Percentiles rank a stretch among this genome's conserved stretches.
Evolutionary conservation across 768 basidiomycete species (phyloP).

Genomic region (Trametes elegans): DNA sequence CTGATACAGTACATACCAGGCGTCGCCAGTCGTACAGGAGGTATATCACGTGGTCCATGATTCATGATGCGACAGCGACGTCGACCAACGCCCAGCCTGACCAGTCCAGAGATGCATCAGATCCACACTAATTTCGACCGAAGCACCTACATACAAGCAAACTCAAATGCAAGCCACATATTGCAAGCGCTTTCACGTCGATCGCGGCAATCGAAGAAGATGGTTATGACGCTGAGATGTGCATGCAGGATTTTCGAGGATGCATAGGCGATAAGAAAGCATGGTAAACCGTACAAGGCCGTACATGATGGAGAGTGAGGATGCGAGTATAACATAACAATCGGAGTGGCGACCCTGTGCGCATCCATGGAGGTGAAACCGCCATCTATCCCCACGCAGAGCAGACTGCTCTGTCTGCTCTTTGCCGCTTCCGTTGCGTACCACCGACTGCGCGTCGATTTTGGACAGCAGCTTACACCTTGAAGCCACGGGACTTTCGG

Average conservation of each 20-base stretch:
- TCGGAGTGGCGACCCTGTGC: slow-evolving; percentile 10
- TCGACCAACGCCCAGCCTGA: too few species aligned
- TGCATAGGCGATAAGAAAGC: slow-evolving; percentile 21
- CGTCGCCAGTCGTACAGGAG: too few species aligned
- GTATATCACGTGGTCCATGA: too few species aligned
- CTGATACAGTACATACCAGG: too few species aligned
- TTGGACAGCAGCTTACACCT: slow-evolving; percentile 61
- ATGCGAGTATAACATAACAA: slow-evolving; percentile 19
- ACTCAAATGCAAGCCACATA: too few species aligned
- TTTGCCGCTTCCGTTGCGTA: background rate
- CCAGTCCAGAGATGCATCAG: too few species aligned
- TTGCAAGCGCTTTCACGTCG: too few species aligned
- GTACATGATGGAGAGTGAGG: slow-evolving; percentile 12
- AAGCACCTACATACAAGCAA: too few species aligned
- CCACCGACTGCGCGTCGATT: slow-evolving; percentile 33
- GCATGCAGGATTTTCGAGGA: background rate
- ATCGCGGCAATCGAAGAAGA: too few species aligned
- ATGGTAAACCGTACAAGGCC: slow-evolving; percentile 21
- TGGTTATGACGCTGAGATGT: background rate
- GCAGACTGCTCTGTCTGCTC: slow-evolving; percentile 10
- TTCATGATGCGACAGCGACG: too few species aligned
- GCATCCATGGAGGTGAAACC: slow-evolving; percentile 15
- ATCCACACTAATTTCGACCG: too few species aligned
- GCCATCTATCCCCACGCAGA: slow-evolving; percentile 15
- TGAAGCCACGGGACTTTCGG: slow-evolving; percentile 97